Evolutionary conservation across 2,329 filamentous ascomycete species (phyloP).

Genomic region (Zasmidium citrigriseum): DNA sequence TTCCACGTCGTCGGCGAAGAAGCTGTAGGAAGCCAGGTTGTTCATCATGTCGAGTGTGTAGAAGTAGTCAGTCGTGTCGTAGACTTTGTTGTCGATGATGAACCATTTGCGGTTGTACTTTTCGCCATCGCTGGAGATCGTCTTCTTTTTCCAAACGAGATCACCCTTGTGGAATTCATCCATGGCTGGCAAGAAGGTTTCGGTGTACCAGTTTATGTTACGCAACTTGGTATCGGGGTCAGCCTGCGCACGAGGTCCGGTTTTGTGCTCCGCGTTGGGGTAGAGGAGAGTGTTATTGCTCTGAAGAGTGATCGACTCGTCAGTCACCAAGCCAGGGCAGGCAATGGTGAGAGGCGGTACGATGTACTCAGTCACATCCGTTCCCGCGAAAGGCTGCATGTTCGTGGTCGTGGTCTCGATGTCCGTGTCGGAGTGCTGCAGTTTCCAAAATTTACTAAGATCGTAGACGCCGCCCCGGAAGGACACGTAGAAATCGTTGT

Average conservation of each 20-base stretch:
- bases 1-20: constrained; percentile 69
- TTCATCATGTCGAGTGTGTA: constrained; percentile 65
- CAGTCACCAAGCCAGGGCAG: constrained; percentile 70
- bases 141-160: constrained; percentile 67
- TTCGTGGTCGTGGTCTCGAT: constrained; percentile 58
- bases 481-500: constrained; percentile 81
- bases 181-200: constrained; percentile 74
- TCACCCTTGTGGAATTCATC: constrained; percentile 85
- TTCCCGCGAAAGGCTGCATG: constrained; percentile 79
- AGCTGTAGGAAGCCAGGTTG: constrained; percentile 61
- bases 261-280: constrained; percentile 62
- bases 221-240: constrained; percentile 59
- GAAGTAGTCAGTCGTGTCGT: constrained; percentile 92
- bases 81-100: constrained; percentile 73
- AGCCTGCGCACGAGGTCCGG: constrained; percentile 61
- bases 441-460: constrained; percentile 81
- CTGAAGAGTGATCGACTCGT: constrained; percentile 59
- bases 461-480: constrained; percentile 90
- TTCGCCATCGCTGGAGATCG: constrained; percentile 66
- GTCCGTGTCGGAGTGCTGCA: constrained; percentile 75
- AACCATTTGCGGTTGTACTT: constrained; percentile 75
- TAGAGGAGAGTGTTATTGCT: constrained; percentile 63
- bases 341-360: constrained; percentile 71
- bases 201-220: constrained; percentile 73
- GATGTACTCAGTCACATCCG: constrained; percentile 84